Evolutionary conservation across 2,329 filamentous ascomycete species (phyloP), one percentile per base, ranked within the genome.

Genomic region (Endothia cerciana): DNA sequence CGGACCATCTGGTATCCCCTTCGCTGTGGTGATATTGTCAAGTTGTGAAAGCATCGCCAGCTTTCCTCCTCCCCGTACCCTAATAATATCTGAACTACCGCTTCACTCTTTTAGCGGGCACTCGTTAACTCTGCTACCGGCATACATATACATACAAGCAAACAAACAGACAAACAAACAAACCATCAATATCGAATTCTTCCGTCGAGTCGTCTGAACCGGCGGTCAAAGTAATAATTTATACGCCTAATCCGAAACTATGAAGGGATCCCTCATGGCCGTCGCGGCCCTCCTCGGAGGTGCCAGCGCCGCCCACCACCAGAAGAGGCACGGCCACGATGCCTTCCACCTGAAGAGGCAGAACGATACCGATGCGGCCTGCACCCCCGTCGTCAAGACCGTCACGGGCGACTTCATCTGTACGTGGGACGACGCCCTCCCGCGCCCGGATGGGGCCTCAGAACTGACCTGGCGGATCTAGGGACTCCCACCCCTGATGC

Each of bases 91-190:
- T 70, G 73, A 76, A 83, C 79, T 75, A 89, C 89, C 89, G 89
- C 89, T 92, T 92, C 90, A 92, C 88, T 92, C 91, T 79, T 93
- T 94, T 82, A 93, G 91, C 91, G 91, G 91, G 87, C 89, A 88
- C 83, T 91, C 89, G 80, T 91, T 90, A 22, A 65, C 10, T 40
- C 36, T 60, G 53, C 56, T 33, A 55, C 40, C 65, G 30, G 45
- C 51, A 67, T 43, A 67, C 38, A 64, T 73, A 70, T 72, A 72
- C 72, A 72, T 71, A 73, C 66, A 72, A 69, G 73, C 71, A 72
- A 72, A 73, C 70, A 63, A 66, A 71, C 62, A 68, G 70, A 71
- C 65, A 74, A 69, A 71, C 71, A 72, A 58, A 65, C 67, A 67
- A 68, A 63, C 38, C 33, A 60, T 53, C 41, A 22, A 28, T 25